phyloP scores from a whole-genome alignment of 2,329 filamentous ascomycete species.

The Penicillium sp. region DNA sequence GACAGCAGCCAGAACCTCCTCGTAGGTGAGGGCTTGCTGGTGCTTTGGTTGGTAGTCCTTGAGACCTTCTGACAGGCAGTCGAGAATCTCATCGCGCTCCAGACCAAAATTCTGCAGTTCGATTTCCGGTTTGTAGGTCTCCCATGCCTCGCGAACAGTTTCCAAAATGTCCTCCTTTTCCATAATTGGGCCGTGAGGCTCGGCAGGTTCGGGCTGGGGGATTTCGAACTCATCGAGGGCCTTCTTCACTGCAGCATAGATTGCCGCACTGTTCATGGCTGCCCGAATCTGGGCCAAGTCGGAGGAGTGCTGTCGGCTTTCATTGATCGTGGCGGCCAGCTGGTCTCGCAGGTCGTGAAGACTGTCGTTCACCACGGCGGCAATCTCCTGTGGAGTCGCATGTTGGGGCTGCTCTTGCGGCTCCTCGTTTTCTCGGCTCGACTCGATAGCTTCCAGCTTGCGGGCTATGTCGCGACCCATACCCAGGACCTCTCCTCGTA shows the following conservation, averaged over 20 bases:
- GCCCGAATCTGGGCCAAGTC: slow-evolving; percentile 67
- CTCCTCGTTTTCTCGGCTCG: slow-evolving; percentile 52
- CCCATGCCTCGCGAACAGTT: slow-evolving; percentile 88
- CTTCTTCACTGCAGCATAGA: slow-evolving; percentile 82
- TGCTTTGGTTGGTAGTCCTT: slow-evolving; percentile 68
- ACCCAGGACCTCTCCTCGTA: slow-evolving; percentile 88
- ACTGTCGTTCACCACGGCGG: slow-evolving; percentile 77
- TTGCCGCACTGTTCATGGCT: slow-evolving; percentile 78
- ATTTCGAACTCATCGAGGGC: slow-evolving; percentile 67
- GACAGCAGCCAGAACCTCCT: slow-evolving; percentile 84
- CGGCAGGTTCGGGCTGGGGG: slow-evolving; percentile 64
- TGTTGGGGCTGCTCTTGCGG: slow-evolving; percentile 55
- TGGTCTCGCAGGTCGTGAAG: slow-evolving; percentile 83
- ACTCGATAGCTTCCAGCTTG: slow-evolving; percentile 69
- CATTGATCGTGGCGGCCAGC: slow-evolving; percentile 77
- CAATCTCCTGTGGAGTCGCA: slow-evolving; percentile 72
- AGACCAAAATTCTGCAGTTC: slow-evolving; percentile 88
- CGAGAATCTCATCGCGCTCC: slow-evolving; percentile 86
- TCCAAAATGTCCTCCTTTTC: slow-evolving; percentile 83
- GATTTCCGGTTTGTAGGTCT: slow-evolving; percentile 92
- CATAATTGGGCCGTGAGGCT: slow-evolving; percentile 58
- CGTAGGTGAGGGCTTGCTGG: slow-evolving; percentile 70
- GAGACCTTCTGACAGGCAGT: slow-evolving; percentile 84
- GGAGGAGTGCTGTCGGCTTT: slow-evolving; percentile 73
- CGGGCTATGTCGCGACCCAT: slow-evolving; percentile 92